A percentile compares a stretch with the other conserved stretches of the same genome.
phyloP scores from a whole-genome alignment of 164 flowering plant genomes.

The Berberis thunbergii region DNA sequence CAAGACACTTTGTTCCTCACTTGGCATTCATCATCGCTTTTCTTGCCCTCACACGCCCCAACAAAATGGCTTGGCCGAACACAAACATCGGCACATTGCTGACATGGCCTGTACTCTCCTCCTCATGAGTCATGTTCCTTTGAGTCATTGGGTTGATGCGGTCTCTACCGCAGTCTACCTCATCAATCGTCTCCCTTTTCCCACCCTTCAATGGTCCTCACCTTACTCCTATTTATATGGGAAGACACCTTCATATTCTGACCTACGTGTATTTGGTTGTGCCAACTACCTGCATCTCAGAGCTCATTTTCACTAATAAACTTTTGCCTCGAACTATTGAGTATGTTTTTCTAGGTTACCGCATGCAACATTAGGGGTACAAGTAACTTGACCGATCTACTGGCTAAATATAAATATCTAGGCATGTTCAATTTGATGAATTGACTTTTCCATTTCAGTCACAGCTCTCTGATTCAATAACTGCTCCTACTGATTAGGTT shows the following conservation, averaged over 20 bases:
- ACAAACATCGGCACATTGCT: neutral
- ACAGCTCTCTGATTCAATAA: neutral
- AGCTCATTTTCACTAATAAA: neutral
- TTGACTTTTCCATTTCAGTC: neutral
- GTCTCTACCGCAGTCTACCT: neutral
- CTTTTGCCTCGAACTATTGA: neutral
- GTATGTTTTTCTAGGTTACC: neutral
- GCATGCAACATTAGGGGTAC: neutral
- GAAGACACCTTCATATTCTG: neutral
- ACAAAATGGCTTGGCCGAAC: neutral
- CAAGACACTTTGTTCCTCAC: neutral
- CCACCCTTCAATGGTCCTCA: neutral
- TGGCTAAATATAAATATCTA: neutral
- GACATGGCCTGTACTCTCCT: neutral
- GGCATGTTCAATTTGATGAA: neutral
- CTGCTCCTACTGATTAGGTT: neutral
- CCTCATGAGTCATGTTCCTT: neutral
- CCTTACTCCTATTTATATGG: neutral
- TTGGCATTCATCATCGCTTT: slow-evolving; percentile 1
- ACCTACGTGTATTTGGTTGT: neutral
- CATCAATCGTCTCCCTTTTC: neutral
- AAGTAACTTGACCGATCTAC: neutral
- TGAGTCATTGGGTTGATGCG: neutral
- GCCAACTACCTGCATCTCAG: neutral
- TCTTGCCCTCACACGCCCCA: slow-evolving; percentile 2